These are phyloP conservation scores for Termitomyces sp. DNA, from an alignment of 768 basidiomycete species.

Conservation along the genomic window DNA sequence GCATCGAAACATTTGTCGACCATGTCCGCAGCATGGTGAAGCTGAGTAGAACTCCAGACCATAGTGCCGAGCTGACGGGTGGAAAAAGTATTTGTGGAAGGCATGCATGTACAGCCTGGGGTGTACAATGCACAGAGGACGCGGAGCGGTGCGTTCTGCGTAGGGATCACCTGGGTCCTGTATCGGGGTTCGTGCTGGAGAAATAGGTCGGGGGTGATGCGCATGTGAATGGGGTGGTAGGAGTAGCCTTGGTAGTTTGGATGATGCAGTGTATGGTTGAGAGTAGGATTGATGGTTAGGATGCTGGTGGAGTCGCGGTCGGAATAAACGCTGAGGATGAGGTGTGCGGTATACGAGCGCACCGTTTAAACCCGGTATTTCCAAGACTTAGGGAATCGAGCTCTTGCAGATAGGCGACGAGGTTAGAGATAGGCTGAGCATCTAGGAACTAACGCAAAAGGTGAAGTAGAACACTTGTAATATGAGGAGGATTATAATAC, in stretches of 20 bases:
- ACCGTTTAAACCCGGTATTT: slow-evolving; percentile 76
- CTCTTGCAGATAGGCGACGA: slow-evolving; percentile 95
- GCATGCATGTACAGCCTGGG: slow-evolving; percentile 65
- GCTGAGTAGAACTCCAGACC: slow-evolving; percentile 88
- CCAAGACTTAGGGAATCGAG: slow-evolving; percentile 84
- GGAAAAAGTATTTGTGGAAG: slow-evolving; percentile 63
- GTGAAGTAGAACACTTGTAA: neutral
- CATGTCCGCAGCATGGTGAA: slow-evolving; percentile 76
- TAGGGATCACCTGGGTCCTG: neutral
- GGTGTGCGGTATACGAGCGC: slow-evolving; percentile 63
- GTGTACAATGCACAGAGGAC: slow-evolving; percentile 37
- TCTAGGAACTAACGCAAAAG: slow-evolving; percentile 76
- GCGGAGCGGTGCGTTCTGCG: neutral
- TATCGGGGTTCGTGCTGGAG: too few relatives aligned
- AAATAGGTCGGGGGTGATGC: too few relatives aligned
- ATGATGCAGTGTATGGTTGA: too few relatives aligned
- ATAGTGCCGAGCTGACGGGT: slow-evolving; percentile 73
- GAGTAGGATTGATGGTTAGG: neutral
- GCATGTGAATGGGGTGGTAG: neutral
- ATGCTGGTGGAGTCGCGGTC: slow-evolving; percentile 2
- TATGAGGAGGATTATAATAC: slow-evolving; percentile 36
- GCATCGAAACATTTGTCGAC: slow-evolving; percentile 56
- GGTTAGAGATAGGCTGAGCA: slow-evolving; percentile 91
- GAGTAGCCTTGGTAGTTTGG: neutral
- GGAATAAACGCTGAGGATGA: slow-evolving; percentile 18